These are phyloP conservation scores for Pholiota conissans DNA, from an alignment of 768 basidiomycete genomes.

Conservation along the genomic window DNA sequence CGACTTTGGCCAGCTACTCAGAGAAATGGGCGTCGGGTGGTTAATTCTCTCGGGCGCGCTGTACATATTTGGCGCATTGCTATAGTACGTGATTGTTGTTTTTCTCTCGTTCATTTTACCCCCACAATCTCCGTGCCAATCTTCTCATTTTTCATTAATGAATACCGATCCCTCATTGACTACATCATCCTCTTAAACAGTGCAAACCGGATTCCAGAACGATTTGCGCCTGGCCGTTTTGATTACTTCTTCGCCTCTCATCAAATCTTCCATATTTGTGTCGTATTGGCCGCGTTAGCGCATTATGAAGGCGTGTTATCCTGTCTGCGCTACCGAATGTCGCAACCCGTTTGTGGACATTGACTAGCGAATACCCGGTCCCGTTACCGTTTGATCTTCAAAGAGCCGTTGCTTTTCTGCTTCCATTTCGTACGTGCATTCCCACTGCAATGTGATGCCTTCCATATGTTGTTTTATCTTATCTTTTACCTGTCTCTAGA, in stretches of 20 bases:
- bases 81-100: conserved; percentile 65
- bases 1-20: conserved; percentile 52
- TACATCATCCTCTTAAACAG: conserved; percentile 42
- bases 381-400: neutral
- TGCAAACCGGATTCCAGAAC: conserved; percentile 82
- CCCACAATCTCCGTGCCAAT: conserved; percentile 21
- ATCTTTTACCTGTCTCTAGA: neutral
- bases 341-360: conserved; percentile 27
- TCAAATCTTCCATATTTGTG: conserved; percentile 87
- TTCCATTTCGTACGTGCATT: neutral
- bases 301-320: conserved; percentile 62
- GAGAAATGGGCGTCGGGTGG: conserved; percentile 73
- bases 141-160: conserved; percentile 12
- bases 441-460: neutral
- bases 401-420: neutral
- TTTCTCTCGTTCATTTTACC: conserved; percentile 20
- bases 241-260: conserved; percentile 82
- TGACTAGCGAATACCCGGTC: neutral
- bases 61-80: conserved; percentile 77
- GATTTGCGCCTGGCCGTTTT: conserved; percentile 71
- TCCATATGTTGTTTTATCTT: neutral
- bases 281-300: conserved; percentile 68
- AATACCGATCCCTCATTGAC: conserved; percentile 11
- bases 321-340: conserved; percentile 62
- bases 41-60: conserved; percentile 66